Evolutionary conservation across 352 stramenopile genomes (phyloP).

Genomic region (Blastocystis hominis): DNA sequence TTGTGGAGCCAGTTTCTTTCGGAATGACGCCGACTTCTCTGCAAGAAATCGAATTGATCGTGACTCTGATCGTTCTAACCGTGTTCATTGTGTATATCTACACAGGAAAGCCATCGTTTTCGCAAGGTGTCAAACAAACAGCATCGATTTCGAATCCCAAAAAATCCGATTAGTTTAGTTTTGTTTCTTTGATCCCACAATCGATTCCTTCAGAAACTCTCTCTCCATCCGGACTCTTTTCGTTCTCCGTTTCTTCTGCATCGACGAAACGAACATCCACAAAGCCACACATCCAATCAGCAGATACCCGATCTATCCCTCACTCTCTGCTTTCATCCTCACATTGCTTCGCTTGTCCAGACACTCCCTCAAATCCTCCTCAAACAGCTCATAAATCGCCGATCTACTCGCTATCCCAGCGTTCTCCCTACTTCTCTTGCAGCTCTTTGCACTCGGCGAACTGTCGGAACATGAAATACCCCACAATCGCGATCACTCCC

Average conservation of each 20-base stretch:
- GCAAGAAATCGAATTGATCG: not conserved
- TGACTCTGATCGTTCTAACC: not conserved
- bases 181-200: not conserved
- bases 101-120: not conserved
- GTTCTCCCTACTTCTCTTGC: not conserved
- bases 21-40: not conserved
- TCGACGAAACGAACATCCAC: not conserved
- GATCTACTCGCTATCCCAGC: not conserved
- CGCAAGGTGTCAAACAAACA: not conserved
- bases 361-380: not conserved
- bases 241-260: not conserved
- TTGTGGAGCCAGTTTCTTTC: not conserved
- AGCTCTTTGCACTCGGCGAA: not conserved
- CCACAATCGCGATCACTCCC: not conserved
- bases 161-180: not conserved
- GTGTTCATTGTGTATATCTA: not conserved
- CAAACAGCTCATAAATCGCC: not conserved
- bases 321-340: not conserved
- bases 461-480: not conserved
- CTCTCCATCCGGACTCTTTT: not conserved
- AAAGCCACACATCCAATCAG: not conserved
- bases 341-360: not conserved
- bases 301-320: not conserved
- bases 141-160: not conserved
- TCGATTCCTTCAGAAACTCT: not conserved